Conservation (phyloP, 495 filamentous ascomycete species). For the Sporormia fimetaria region DNA sequence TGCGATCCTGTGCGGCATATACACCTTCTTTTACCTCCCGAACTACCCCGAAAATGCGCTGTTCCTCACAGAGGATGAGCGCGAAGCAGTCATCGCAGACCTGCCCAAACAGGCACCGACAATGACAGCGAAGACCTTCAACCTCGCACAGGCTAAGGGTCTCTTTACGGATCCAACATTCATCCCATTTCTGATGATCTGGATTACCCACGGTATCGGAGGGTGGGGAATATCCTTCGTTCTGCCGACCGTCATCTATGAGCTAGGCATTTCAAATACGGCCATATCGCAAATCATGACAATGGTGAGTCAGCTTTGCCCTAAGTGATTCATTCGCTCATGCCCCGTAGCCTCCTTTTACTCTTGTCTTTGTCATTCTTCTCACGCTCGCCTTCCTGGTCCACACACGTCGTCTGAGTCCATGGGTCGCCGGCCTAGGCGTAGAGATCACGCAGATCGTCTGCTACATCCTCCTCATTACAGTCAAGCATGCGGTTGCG, state of each 20-base stretch:
- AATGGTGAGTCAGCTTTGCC: conserved; percentile 29
- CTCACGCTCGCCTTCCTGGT: conserved; percentile 18
- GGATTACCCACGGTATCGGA: conserved; percentile 38
- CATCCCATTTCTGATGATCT: conserved; percentile 42
- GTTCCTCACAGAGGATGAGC: conserved; percentile 35
- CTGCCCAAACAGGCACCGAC: conserved; percentile 52
- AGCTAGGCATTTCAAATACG: conserved; percentile 41
- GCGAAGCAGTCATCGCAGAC: conserved; percentile 41
- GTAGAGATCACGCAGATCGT: conserved; percentile 3
- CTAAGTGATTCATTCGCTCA: conserved; percentile 15
- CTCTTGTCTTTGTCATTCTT: conserved; percentile 3
- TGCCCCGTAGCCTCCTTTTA: neutral
- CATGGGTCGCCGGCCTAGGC: conserved; percentile 25
- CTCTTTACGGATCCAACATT: conserved; percentile 83
- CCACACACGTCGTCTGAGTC: conserved; percentile 31
- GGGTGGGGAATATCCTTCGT: conserved; percentile 89
- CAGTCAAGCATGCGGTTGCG: conserved; percentile 31
- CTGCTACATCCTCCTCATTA: conserved; percentile 40
- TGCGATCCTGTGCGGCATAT: conserved; percentile 31
- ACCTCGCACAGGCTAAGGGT: conserved; percentile 47
- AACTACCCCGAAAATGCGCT: conserved; percentile 36
- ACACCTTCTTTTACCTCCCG: conserved; percentile 33
- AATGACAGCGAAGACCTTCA: neutral
- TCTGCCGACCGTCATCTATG: conserved; percentile 67
- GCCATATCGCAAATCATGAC: conserved; percentile 21